These are phyloP conservation scores for Spraguea lophii DNA, from an alignment of 371 early-diverging fungal species.

Conservation along the genomic window DNA sequence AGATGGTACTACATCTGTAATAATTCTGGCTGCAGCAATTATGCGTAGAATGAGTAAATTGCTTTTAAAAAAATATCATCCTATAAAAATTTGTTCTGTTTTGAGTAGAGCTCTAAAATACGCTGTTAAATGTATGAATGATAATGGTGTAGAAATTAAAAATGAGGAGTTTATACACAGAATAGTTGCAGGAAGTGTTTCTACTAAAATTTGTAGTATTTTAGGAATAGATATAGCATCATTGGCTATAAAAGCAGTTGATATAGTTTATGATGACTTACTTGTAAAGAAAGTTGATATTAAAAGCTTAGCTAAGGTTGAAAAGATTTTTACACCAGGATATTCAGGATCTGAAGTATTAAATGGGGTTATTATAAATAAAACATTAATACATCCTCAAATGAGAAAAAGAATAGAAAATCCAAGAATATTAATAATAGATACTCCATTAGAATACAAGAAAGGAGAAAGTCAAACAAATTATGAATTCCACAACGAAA, in stretches of 20 bases:
- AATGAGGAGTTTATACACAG: constrained; percentile 64
- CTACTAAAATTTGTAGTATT: constrained; percentile 79
- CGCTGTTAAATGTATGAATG: constrained; percentile 58
- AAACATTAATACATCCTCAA: constrained; percentile 94
- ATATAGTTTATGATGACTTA: constrained; percentile 58
- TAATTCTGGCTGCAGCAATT: constrained; percentile 54
- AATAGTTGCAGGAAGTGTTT: constrained; percentile 68
- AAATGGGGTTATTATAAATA: constrained; percentile 93
- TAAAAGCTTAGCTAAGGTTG: constrained; percentile 84
- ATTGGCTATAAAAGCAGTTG: constrained; percentile 79
- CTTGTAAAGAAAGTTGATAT: constrained; percentile 67
- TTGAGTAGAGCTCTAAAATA: constrained; percentile 75
- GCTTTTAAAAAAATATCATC: constrained; percentile 81
- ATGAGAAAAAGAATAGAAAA: constrained; percentile 94
- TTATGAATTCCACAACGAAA: constrained; percentile 82
- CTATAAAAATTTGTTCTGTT: constrained; percentile 76
- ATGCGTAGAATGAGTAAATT: constrained; percentile 30
- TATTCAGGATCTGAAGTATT: constrained; percentile 81
- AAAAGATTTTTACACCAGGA: constrained; percentile 87
- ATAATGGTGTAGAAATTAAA: constrained; percentile 57
- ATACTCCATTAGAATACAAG: constrained; percentile 98
- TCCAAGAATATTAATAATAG: constrained; percentile 82
- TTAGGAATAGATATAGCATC: constrained; percentile 87
- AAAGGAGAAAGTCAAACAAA: constrained; percentile 98
- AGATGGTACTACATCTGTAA: constrained; percentile 97